These are phyloP conservation scores for Dioscorea alata DNA, from an alignment of 106 monocot species.

Conservation along the genomic window DNA sequence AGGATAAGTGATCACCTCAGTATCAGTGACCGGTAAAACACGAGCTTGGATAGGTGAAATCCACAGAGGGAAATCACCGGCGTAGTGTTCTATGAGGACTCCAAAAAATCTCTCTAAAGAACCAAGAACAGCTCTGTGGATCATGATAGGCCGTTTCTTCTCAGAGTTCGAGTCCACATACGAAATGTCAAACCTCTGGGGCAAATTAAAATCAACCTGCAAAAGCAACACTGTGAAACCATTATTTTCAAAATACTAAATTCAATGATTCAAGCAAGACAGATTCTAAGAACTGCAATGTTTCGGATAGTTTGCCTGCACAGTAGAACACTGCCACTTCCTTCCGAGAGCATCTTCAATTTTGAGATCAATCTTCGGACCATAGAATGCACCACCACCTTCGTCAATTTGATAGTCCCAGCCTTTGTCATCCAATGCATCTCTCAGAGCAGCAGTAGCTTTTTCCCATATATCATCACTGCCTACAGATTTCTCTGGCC, in stretches of 20 bases:
- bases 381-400: conserved; percentile 99
- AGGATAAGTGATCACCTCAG: conserved; percentile 36
- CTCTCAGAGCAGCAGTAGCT: conserved; percentile 70
- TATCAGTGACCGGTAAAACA: conserved; percentile 86
- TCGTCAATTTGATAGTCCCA: conserved; percentile 94
- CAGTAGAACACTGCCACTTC: conserved; percentile 97
- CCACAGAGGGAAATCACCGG: conserved; percentile 96
- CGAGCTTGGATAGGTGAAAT: conserved; percentile 89
- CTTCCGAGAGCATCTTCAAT: conserved; percentile 96
- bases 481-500: conserved; percentile 86
- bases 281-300: too few relatives aligned
- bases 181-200: conserved; percentile 79
- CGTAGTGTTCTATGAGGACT: conserved; percentile 93
- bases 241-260: background rate
- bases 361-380: conserved; percentile 96
- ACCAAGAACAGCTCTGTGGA: conserved; percentile 90
- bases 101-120: conserved; percentile 95
- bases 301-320: conserved; percentile 48
- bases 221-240: background rate
- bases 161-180: conserved; percentile 88
- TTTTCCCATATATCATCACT: conserved; percentile 86
- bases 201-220: conserved; percentile 96
- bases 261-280: too few relatives aligned
- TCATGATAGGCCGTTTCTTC: conserved; percentile 89
- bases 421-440: conserved; percentile 85